A percentile compares a stretch with the other conserved stretches of the same genome.
Conservation (phyloP, 2,329 filamentous ascomycete species). For the Neofusicoccum umdonicola region DNA sequence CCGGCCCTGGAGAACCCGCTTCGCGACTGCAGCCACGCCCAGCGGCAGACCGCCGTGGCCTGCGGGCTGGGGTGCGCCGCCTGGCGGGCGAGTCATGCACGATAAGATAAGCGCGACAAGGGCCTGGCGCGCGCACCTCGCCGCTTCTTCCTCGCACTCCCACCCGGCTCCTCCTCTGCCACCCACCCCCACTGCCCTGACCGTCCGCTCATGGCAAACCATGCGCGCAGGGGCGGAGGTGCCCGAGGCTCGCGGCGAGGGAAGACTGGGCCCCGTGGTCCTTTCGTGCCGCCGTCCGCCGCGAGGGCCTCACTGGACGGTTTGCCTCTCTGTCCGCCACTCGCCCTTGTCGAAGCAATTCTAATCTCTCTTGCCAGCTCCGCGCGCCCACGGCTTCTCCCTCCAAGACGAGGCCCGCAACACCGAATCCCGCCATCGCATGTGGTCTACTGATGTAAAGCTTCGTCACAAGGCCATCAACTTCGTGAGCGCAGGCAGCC, state of each 20-base stretch:
- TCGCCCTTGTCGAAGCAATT: not conserved
- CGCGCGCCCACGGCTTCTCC: slow-evolving; percentile 33
- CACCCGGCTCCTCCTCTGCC: not conserved
- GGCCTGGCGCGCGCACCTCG: not conserved
- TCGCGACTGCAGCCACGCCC: not conserved
- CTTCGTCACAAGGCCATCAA: slow-evolving; percentile 56
- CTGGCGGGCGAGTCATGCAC: not conserved
- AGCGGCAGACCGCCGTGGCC: not conserved
- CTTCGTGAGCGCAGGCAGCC: slow-evolving; percentile 60
- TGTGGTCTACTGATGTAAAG: slow-evolving; percentile 48
- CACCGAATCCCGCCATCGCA: slow-evolving; percentile 50
- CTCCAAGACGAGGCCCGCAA: slow-evolving; percentile 60
- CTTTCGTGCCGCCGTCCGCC: not conserved
- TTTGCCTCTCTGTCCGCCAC: not conserved
- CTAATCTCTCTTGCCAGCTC: not conserved
- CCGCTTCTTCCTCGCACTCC: not conserved
- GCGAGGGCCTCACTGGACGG: not conserved
- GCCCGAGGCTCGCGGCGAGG: not conserved
- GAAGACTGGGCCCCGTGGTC: not conserved
- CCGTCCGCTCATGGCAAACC: slow-evolving; percentile 4
- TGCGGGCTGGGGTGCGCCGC: not conserved
- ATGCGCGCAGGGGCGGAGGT: slow-evolving; percentile 8
- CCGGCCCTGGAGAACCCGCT: not conserved
- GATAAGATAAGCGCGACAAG: slow-evolving; percentile 10
- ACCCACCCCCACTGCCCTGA: not conserved